Evolutionary conservation across 768 basidiomycete species (phyloP), one percentile per base, ranked within the genome.

Genomic region (Calocera cornea): DNA sequence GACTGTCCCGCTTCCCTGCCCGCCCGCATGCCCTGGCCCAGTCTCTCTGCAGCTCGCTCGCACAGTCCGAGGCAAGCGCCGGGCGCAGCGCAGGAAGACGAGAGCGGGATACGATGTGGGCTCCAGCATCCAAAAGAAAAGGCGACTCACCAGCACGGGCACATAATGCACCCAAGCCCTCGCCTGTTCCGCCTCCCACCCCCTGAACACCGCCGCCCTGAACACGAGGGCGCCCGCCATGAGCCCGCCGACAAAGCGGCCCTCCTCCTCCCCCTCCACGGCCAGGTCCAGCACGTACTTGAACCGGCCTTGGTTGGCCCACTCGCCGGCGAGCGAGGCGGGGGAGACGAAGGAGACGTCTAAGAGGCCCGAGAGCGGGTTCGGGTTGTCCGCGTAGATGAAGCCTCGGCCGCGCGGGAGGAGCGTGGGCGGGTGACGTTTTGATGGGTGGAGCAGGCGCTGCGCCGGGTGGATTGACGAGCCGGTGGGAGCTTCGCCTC

Each of bases 91-190:
- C 19, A 47, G 5, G 44, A 47, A 24, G 44, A 19, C 7, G 44
- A 38, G 7, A 38, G 36, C 44, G n/a, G n/a, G n/a, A n/a, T n/a
- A n/a, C n/a, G n/a, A n/a, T n/a, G n/a, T n/a, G n/a, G n/a, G n/a
- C n/a, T n/a, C n/a, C n/a, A n/a, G n/a, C n/a, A n/a, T n/a, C n/a
- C n/a, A 47, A 47, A 7, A 47, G 8, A 24, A 47, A 7, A 7
- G 8, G 7, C 7, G 54, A 60, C 54, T 12, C 31, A 60, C 54
- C 54, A 60, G 5, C 2, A 60, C 54, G 22, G 54, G 54, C 54
- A 60, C 54, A 16, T 33, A 60, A 60, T 60, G 54, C 54, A 60
- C 54, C 54, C 54, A 60, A 60, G 54, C 54, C 54, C 54, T 60
- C 11, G 27, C 31, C 54, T 22, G 24, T 27, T 60, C 54, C 14